Base-by-base conservation (phyloP, 805 yeast genomes). In the Kazachstania taianensis region DNA sequence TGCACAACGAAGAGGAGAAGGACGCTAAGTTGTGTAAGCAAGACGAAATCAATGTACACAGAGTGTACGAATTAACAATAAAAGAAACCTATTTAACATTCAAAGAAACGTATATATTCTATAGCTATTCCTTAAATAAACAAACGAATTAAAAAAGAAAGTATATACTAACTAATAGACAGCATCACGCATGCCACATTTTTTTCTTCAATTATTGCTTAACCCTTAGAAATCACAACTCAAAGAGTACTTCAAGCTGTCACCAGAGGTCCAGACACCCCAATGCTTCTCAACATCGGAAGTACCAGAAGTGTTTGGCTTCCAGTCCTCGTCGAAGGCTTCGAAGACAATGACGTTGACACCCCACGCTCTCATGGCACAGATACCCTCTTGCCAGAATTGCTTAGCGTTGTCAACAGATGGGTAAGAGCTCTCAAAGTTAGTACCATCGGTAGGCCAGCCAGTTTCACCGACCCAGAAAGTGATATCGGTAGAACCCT, bases 391-490 rank as follows among this genome's bases (percentile, higher is more conserved):
- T 61, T 78, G 73, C 94, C 92, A 89, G 75, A 72, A 89, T 48
- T 63, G 60, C 52, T 70, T 66, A 41, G 97, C 97, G 53, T 85
- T 85, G 27, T 55, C 67, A 39, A 74, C 70, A 51, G 78, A 59
- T 52, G 96, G 96, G 20, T 61, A 57, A 35, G 96, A 66, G 45
- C 53, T 40, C 56, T 75, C 85, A 52, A 63, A 86, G 55, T 66
- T 62, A 41, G 84, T 74, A 62, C 96, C 96, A 5, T 70, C 76
- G 23, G 94, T 73, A 59, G 96, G 94, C 94, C 96, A 86, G 50
- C 96, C 96, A 46, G 96, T 86, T 70, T 87, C 96, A 62, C 96
- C 96, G 53, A 86, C 92, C 86, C 89, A 87, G 71, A 87, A 85
- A 39, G 76, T 71, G 52, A 89, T 72, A 63, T 85, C 87, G 40